Percentiles rank a stretch among this genome's conserved stretches.
Evolutionary conservation across 2,329 filamentous ascomycete genomes (phyloP).

Genomic region (Thermoascus crustaceus): DNA sequence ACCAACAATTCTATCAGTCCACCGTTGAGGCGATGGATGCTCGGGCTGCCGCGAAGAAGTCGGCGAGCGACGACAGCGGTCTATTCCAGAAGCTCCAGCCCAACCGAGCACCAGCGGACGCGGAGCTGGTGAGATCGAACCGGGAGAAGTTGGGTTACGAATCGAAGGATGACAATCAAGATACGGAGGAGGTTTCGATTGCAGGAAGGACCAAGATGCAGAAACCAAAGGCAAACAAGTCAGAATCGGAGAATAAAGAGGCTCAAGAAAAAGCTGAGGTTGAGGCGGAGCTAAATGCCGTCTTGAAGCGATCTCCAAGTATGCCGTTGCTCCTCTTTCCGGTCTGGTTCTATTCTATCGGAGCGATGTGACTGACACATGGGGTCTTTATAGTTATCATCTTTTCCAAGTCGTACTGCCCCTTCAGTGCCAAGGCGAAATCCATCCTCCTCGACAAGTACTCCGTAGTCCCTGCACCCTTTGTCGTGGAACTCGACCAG

Average conservation of each 20-base stretch:
- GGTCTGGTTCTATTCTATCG: slow-evolving; percentile 2
- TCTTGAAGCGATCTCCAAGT: slow-evolving; percentile 80
- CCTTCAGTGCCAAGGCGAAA: slow-evolving; percentile 78
- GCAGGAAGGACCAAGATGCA: slow-evolving; percentile 48
- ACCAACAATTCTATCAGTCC: slow-evolving; percentile 47
- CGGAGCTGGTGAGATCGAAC: slow-evolving; percentile 55
- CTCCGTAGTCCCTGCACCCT: slow-evolving; percentile 69
- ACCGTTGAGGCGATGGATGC: slow-evolving; percentile 48
- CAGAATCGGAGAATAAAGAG: slow-evolving; percentile 45
- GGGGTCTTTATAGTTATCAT: slow-evolving; percentile 61
- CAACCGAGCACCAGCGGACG: slow-evolving; percentile 59
- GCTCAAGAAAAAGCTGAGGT: slow-evolving; percentile 37
- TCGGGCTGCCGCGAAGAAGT: slow-evolving; percentile 32
- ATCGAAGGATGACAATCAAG: slow-evolving; percentile 25
- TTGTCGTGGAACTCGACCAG: slow-evolving; percentile 82
- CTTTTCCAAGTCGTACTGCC: slow-evolving; percentile 93
- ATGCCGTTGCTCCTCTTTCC: slow-evolving; percentile 27
- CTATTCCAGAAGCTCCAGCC: slow-evolving; percentile 61
- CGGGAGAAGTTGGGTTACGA: slow-evolving; percentile 40
- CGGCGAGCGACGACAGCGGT: slow-evolving; percentile 49
- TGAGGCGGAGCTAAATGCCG: slow-evolving; percentile 63
- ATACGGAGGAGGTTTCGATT: slow-evolving; percentile 40
- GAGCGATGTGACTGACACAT: slow-evolving; percentile 6
- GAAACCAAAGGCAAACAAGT: slow-evolving; percentile 26
- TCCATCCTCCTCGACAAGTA: slow-evolving; percentile 76